Conservation (phyloP, 2,329 filamentous ascomycete genomes). For the Metarhizium guizhouense region DNA sequence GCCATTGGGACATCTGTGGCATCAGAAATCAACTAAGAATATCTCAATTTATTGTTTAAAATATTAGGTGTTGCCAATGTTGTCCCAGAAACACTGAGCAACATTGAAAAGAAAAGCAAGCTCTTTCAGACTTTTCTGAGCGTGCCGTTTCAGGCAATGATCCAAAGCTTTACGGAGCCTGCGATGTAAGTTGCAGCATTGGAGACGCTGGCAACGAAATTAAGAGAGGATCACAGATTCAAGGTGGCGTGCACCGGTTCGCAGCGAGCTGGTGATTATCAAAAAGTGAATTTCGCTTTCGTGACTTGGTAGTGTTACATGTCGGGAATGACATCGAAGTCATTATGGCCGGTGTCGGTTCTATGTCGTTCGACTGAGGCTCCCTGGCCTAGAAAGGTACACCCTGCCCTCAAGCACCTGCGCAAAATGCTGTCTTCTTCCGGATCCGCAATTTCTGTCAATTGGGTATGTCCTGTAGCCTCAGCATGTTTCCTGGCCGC, state of each 20-base stretch:
- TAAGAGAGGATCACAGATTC: background rate
- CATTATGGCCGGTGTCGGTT: conserved; percentile 48
- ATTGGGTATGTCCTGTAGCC: conserved; percentile 49
- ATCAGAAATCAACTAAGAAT: no score
- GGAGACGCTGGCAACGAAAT: no score
- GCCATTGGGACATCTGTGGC: no score
- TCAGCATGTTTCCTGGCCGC: conserved; percentile 54
- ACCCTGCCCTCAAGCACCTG: conserved; percentile 56
- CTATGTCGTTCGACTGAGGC: conserved; percentile 52
- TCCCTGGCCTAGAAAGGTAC: conserved; percentile 58
- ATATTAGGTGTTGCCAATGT: no score
- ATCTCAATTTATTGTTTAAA: no score
- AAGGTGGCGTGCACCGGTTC: no score
- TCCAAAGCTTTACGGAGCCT: background rate
- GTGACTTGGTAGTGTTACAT: conserved; percentile 11
- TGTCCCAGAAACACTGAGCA: no score
- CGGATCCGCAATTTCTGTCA: conserved; percentile 64
- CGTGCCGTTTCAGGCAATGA: background rate
- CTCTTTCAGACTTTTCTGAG: background rate
- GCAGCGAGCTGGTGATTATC: background rate
- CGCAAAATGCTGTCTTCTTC: conserved; percentile 72
- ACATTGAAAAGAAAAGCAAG: background rate
- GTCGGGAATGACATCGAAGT: conserved; percentile 29
- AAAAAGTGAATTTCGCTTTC: no score
- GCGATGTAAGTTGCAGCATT: background rate